Base-by-base conservation (phyloP, 805 yeast species). In the Nakazawaea sp. region DNA sequence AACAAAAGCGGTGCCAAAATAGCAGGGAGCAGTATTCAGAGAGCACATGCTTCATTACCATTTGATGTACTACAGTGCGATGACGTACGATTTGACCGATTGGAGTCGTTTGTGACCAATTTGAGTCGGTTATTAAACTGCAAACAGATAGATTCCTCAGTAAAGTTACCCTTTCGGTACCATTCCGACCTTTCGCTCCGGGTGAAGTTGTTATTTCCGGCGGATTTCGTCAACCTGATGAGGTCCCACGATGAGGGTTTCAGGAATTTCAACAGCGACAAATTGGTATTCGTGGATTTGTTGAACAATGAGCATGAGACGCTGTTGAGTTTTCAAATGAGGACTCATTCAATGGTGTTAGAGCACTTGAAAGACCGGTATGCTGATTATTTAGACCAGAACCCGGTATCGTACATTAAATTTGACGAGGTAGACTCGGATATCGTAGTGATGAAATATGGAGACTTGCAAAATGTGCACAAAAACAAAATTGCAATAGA, bases 61-160 rank as follows among this genome's bases (percentile, higher is more conserved):
- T 34, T 34, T 21, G 18, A 18, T 27, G 20, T 34, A 4, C 32
- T 34, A 5, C 18, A 27, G 9, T 27, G 26, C 20, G 32, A 34
- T 27, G 21, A 17, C 19, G 37, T 34, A 18, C 37, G 27, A 19
- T 12, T 19, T 11, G 19, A 27, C 19, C 18, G 32, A 13, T 15
- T 34, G 8, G 37, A 34, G 20, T 23, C 26, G 13, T 34, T 16
- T 19, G 19, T 34, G 17, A 27, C 27, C 19, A 11, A 19, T 5
- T 5, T 34, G 18, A 27, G 32, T 6, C 27, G 27, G 13, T 12
- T 34, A 26, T 13, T 34, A 13, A 34, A 34, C 27, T 27, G 37
- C 11, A 34, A 34, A 34, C 7, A 20, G 9, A 21, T 34, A 8
- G 19, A 19, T 19, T 11, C 11, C 15, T 23, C 8, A 9, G 13